Base-by-base conservation (phyloP, 805 yeast genomes). In the Candida succiphila region DNA sequence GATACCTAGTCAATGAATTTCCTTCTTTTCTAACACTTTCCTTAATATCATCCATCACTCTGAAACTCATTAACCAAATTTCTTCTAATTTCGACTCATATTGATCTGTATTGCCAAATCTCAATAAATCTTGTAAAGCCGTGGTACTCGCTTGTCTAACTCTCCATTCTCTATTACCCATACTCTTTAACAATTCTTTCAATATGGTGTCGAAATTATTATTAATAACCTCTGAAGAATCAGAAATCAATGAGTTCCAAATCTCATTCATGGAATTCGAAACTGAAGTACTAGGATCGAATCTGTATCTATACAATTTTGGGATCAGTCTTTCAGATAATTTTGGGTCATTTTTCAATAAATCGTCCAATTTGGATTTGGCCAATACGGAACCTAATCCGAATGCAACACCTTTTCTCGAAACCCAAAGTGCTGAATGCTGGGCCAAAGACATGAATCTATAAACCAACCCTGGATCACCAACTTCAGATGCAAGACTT, bases 371-470 rank as follows among this genome's bases (percentile, higher is more conserved):
- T 38, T 82, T 77, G 0, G 88, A 67, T 45, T 83, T 84, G 2
- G 95, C 79, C 52, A 89, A 60, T 29, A 89, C 78, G 1, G 85
- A 77, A 8, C 95, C 89, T 25, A 89, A 63, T 0, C 97, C 96
- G 60, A 84, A 89, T 0, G 97, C 97, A 47, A 87, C 76, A 33
- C 97, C 98, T 43, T 83, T 84, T 51, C 95, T 67, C 0, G 96
- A 83, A 0, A 94, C 73, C 98, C 98, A 89, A 16, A 88, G 57
- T 0, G 92, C 77, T 0, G 95, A 84, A 33, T 78, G 79, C 41
- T 84, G 79, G 0, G 96, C 94, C 36, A 89, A 60, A 0, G 95
- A 77, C 96, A 89, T 86, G 52, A 89, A 89, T 50, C 86, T 84
- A 57, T 89, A 89, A 4, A 89, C 96, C 42, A 89, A 68, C 43